A percentile compares a stretch with the other conserved stretches of the same genome.
phyloP scores from a whole-genome alignment of 768 basidiomycete genomes.

The Coprinopsis cinerea region DNA sequence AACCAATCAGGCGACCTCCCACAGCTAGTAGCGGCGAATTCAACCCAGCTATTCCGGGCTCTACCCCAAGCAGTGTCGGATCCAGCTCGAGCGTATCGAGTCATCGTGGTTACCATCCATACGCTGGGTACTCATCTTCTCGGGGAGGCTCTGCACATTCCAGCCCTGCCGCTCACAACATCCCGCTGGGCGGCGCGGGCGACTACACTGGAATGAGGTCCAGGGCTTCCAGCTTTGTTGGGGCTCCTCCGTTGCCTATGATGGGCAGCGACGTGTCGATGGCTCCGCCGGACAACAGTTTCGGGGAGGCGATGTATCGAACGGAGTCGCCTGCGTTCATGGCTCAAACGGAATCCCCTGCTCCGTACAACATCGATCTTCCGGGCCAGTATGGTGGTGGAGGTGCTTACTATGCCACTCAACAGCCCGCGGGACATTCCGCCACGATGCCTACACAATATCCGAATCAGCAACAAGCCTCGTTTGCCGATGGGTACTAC shows the following conservation, averaged over 20 bases:
- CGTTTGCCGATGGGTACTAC: conserved; percentile 20
- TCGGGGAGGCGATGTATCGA: conserved; percentile 30
- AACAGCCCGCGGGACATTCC: conserved; percentile 12
- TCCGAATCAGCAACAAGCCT: conserved; percentile 15
- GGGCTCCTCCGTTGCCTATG: conserved; percentile 18
- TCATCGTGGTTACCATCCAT: conserved; percentile 53
- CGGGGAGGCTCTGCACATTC: conserved; percentile 40
- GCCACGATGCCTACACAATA: conserved; percentile 19
- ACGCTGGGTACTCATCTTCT: conserved; percentile 34
- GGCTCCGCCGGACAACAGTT: conserved; percentile 14
- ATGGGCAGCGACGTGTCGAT: conserved; percentile 20
- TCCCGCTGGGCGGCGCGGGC: conserved; percentile 26
- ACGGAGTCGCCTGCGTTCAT: conserved; percentile 38
- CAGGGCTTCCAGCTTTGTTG: conserved; percentile 33
- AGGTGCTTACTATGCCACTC: not conserved
- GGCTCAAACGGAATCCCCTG: conserved; percentile 34
- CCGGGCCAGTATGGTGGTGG: conserved; percentile 21
- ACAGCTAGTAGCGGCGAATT: conserved; percentile 38
- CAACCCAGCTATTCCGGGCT: conserved; percentile 22
- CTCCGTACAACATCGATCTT: conserved; percentile 31
- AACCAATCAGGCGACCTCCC: conserved; percentile 43
- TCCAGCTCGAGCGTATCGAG: conserved; percentile 26
- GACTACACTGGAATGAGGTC: conserved; percentile 29
- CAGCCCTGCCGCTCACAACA: conserved; percentile 37
- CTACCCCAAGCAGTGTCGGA: conserved; percentile 27